Evolutionary conservation across 768 basidiomycete genomes (phyloP).

Genomic region (Tephrocybe sp.): DNA sequence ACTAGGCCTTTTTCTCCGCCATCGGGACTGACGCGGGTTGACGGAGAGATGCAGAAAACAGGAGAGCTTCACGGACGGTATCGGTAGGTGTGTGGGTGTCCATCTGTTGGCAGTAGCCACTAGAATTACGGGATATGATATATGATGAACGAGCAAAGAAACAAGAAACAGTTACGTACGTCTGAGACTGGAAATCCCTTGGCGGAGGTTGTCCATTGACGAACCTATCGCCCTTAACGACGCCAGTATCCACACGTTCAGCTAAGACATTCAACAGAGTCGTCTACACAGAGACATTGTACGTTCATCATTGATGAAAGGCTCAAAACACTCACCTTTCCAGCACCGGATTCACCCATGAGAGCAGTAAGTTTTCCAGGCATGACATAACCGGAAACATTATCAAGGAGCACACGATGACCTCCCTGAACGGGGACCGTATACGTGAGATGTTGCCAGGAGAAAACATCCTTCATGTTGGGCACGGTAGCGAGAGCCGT

Average conservation of each 20-base stretch:
- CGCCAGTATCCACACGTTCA: conserved; percentile 43
- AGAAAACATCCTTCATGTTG: conserved; percentile 62
- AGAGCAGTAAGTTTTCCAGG: conserved; percentile 80
- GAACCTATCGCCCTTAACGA: conserved; percentile 48
- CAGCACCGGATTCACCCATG: conserved; percentile 61
- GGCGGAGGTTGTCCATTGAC: conserved; percentile 55
- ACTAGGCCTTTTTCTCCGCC: conserved; percentile 80
- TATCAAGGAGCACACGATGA: conserved; percentile 53
- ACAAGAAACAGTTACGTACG: conserved; percentile 24
- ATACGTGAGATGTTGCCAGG: conserved; percentile 75
- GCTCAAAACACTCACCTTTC: conserved; percentile 32
- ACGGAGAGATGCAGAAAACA: conserved; percentile 77
- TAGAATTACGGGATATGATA: no score
- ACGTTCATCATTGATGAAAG: no score
- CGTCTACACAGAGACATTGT: conserved; percentile 28
- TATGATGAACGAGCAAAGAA: not conserved
- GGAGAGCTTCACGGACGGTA: conserved; percentile 79
- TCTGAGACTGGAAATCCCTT: conserved; percentile 62
- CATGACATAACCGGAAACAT: conserved; percentile 76
- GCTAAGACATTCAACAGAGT: conserved; percentile 59
- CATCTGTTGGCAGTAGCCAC: conserved; percentile 85
- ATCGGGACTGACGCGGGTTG: conserved; percentile 65
- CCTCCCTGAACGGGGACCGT: conserved; percentile 53
- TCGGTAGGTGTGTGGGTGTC: conserved; percentile 74
- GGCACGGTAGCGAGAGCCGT: conserved; percentile 37